Conservation (phyloP, 768 basidiomycete genomes). For the Boletellus ananas region DNA sequence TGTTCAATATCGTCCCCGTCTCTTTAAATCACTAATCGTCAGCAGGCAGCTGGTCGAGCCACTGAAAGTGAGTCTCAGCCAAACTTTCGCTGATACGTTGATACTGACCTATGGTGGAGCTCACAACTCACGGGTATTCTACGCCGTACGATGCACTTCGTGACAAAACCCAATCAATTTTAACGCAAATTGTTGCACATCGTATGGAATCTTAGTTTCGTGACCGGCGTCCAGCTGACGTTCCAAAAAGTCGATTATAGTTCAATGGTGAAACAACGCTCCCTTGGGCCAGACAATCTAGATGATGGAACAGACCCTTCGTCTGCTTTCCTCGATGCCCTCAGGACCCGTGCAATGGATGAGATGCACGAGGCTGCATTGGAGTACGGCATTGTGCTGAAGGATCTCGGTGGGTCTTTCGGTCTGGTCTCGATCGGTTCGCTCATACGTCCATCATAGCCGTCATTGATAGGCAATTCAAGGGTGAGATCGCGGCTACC, state of each 20-base stretch:
- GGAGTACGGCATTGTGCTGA: constrained; percentile 80
- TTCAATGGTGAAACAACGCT: constrained; percentile 74
- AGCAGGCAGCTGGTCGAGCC: constrained; percentile 49
- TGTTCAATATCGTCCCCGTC: constrained; percentile 17
- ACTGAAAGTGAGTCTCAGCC: constrained; percentile 35
- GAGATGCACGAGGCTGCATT: constrained; percentile 78
- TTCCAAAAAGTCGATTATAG: constrained; percentile 45
- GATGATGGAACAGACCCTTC: constrained; percentile 68
- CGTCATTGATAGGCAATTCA: constrained; percentile 85
- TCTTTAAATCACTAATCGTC: not conserved
- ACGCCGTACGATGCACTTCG: constrained; percentile 75
- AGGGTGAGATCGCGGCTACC: constrained; percentile 79
- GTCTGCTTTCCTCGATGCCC: constrained; percentile 76
- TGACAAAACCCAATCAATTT: constrained; percentile 83
- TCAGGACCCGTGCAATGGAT: constrained; percentile 81
- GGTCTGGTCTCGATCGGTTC: not conserved
- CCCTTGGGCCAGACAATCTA: constrained; percentile 70
- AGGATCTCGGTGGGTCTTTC: constrained; percentile 59
- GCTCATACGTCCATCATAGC: constrained; percentile 39
- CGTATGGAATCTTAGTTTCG: constrained; percentile 37
- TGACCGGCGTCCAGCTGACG: not conserved
- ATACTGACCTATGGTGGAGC: constrained; percentile 44
- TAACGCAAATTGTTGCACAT: constrained; percentile 84
- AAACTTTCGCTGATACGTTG: constrained; percentile 27
- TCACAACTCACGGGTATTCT: constrained; percentile 79